Evolutionary conservation across 2,329 filamentous ascomycete species (phyloP), one percentile per base, ranked within the genome.

Genomic region (Stagonosporopsis chrysanthemi): DNA sequence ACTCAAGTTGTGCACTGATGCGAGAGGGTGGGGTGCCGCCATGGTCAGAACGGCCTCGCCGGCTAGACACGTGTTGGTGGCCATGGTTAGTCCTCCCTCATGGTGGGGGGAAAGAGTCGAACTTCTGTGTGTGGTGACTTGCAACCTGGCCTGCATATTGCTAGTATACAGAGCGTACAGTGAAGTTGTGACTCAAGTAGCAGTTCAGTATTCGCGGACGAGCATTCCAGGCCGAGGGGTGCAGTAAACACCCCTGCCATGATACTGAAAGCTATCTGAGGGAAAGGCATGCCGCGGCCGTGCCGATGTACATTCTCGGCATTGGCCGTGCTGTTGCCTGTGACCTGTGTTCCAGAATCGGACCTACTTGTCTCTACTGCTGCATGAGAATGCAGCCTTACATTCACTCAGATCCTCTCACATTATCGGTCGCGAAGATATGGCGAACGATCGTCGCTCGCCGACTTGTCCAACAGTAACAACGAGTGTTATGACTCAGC

Each of bases 311-410:
- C 17, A 8, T 33, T 31, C 26, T 52, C 54, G 43, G 48, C 48
- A 35, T 47, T 23, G 14, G 15, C 12, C 42, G 29, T n/a, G 29
- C 15, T 39, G 29, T 38, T 26, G 17, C 39, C 17, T 42, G 36
- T 41, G 24, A 42, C 38, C 39, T 39, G 26, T 31, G 28, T 28
- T 33, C 33, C 31, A 36, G 36, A 38, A 29, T 46, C 23, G 36
- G 29, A 31, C 48, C 31, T 52, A 43, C 48, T 33, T 26, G 19
- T 43, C 38, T 43, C 24, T 57, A 43, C 39, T 57, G 48, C 39
- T 40, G 43, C 39, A 52, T 40, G 5, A 35, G 11, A 19, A 48
- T 45, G 39, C 48, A 57, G 54, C 54, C 48, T 52, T 52, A 38
- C 36, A 14, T 29, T 19, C 36, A 26, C 41, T 23, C 35, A 11